phyloP scores from a whole-genome alignment of 1,284 basidiomycete species.

The Cutaneotrichosporon cyanovorans region DNA sequence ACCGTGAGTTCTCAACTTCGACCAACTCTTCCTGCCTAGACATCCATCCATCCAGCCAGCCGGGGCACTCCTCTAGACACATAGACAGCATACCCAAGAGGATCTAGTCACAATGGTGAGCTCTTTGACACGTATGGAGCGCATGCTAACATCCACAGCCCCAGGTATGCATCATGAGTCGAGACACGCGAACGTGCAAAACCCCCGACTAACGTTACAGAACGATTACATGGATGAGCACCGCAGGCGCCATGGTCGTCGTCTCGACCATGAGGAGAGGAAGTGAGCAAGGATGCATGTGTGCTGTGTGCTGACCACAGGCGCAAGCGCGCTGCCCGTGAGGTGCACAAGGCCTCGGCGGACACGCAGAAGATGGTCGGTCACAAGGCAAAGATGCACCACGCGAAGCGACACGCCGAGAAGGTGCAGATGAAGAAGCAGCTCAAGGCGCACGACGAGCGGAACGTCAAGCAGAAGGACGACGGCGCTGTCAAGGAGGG shows the following conservation, averaged over 20 bases:
- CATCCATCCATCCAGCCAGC: conserved; percentile 6
- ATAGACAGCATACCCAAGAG: neutral
- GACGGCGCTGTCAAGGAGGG: conserved; percentile 71
- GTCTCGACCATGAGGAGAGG: conserved; percentile 45
- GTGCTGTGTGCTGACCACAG: conserved; percentile 47
- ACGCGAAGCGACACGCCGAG: conserved; percentile 90
- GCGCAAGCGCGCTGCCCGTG: conserved; percentile 88
- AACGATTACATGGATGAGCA: conserved; percentile 49
- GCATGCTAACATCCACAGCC: conserved; percentile 27
- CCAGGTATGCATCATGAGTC: conserved; percentile 32
- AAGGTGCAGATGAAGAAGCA: conserved; percentile 99
- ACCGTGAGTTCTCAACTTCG: conserved; percentile 1
- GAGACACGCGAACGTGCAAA: neutral
- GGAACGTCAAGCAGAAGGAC: conserved; percentile 92
- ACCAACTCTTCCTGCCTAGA: neutral
- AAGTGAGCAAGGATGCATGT: too few species aligned
- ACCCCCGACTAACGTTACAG: conserved; percentile 20
- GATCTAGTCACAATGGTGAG: conserved; percentile 21
- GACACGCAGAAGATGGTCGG: conserved; percentile 91
- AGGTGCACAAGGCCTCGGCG: conserved; percentile 78
- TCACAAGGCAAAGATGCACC: conserved; percentile 94
- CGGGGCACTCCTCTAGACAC: neutral
- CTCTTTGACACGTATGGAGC: neutral
- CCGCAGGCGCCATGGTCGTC: conserved; percentile 45
- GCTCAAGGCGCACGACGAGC: conserved; percentile 96